Base-by-base conservation (phyloP, 495 filamentous ascomycete genomes). In the Penicillium paradoxum region DNA sequence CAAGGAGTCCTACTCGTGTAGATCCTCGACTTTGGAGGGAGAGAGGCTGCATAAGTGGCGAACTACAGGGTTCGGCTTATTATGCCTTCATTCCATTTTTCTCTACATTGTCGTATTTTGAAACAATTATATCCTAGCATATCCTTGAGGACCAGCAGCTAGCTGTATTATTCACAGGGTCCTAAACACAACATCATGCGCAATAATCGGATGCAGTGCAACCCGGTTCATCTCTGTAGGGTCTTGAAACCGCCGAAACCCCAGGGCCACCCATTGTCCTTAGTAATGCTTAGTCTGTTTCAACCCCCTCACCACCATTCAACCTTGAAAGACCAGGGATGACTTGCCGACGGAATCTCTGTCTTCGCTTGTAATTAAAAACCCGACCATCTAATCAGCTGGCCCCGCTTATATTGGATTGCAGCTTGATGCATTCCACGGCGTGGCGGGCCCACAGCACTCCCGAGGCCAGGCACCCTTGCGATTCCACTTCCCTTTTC, bases 381-480 rank as follows among this genome's bases (percentile, higher is more conserved):
- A 34, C 10, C 10, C 13, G 36, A 24, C 43, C 51, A 46, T 48
- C 44, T 40, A 22, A 49, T 54, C 51, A 54, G 51, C 43, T 24
- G 43, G 14, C 7, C 25, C 30, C 48, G 38, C 38, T 33, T 43
- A 44, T 9, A 38, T 42, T n/a, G 29, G 11, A 21, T 13, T 19
- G 32, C 18, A 18, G 13, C 24, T n/a, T 34, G 13, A 30, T 18
- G 18, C 60, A 66, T 66, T 66, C 63, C 50, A 47, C 34, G 44
- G 50, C 53, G 59, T 45, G 60, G 63, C 55, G 32, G 47, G 37
- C 53, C 55, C 55, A 53, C 57, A 44, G 21, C 45, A 49, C 50
- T 17, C 22, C 22, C 40, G 40, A 27, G 2, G 32, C 34, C 22
- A 17, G 54, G 51, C 57, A 56, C 59, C 59, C 62, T 60, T 6